Conservation (phyloP, 1,139 yeast genomes). For the Hemisphaericaspora xylofermentans region DNA sequence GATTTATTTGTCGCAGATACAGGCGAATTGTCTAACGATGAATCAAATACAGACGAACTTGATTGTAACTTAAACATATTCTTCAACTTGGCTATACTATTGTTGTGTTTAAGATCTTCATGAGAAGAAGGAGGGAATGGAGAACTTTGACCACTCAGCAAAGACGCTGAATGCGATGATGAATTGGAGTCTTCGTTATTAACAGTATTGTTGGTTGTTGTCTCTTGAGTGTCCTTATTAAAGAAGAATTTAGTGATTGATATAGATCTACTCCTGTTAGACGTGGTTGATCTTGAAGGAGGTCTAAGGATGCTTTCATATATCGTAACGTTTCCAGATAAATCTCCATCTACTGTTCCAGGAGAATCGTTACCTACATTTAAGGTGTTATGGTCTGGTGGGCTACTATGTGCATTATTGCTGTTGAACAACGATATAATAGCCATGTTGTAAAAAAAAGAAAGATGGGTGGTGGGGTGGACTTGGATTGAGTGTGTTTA, state of each 20-base stretch:
- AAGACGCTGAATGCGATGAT: conserved; percentile 8
- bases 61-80: conserved; percentile 13
- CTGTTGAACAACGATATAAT: too few species aligned
- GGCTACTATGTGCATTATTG: too few species aligned
- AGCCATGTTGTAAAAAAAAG: too few species aligned
- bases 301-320: conserved; percentile 5
- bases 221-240: conserved; percentile 12
- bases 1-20: background rate
- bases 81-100: conserved; percentile 10
- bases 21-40: background rate
- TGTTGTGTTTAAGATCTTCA: conserved; percentile 6
- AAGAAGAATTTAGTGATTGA: conserved; percentile 21
- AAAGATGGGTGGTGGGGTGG: too few species aligned
- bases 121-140: conserved; percentile 6
- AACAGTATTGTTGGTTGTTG: background rate
- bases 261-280: conserved; percentile 18
- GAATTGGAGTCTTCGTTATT: conserved; percentile 3
- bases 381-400: too few species aligned
- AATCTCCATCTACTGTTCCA: background rate
- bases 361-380: conserved; percentile 1
- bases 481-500: too few species aligned
- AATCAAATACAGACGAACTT: conserved; percentile 6
- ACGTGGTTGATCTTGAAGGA: conserved; percentile 8
- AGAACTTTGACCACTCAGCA: too few species aligned
- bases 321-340: too few species aligned